phyloP scores from a whole-genome alignment of 352 stramenopile genomes.

The Pythium phragmiticola region DNA sequence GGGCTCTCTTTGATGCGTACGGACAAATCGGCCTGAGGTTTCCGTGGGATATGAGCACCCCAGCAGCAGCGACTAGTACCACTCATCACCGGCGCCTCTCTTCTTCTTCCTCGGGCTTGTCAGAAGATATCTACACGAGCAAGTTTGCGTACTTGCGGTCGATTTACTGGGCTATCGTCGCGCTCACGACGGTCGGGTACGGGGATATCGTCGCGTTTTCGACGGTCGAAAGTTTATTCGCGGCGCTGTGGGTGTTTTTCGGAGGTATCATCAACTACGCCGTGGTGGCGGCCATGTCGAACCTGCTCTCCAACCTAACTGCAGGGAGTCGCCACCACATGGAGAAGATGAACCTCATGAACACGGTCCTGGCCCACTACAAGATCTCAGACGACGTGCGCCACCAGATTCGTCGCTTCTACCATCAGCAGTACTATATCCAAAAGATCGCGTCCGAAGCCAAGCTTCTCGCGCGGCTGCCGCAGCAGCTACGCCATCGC shows the following conservation, averaged over 20 bases:
- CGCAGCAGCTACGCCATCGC: conserved; percentile 54
- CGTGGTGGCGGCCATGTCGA: conserved; percentile 75
- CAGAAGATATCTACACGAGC: conserved; percentile 34
- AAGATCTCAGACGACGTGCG: conserved; percentile 56
- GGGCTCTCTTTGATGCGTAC: conserved; percentile 69
- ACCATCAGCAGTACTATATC: conserved; percentile 76
- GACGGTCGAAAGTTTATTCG: conserved; percentile 66
- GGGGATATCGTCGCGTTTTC: conserved; percentile 78
- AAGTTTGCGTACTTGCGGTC: conserved; percentile 71
- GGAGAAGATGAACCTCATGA: conserved; percentile 69
- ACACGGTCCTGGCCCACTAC: conserved; percentile 64
- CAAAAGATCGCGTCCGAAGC: conserved; percentile 71
- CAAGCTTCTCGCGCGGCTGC: conserved; percentile 52
- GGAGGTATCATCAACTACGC: conserved; percentile 78
- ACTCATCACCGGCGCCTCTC: conserved; percentile 10
- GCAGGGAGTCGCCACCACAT: conserved; percentile 54
- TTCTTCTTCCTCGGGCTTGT: background rate
- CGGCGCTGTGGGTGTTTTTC: conserved; percentile 62
- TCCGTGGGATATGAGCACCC: conserved; percentile 1
- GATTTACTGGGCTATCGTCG: conserved; percentile 75
- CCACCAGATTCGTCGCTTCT: conserved; percentile 64
- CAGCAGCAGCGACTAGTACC: conserved; percentile 10
- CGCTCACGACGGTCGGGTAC: conserved; percentile 74
- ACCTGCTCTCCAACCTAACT: conserved; percentile 72
- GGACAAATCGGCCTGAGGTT: conserved; percentile 56